Evolutionary conservation across 352 stramenopile species (phyloP).

Genomic region (Salisapilia sapeloensis): DNA sequence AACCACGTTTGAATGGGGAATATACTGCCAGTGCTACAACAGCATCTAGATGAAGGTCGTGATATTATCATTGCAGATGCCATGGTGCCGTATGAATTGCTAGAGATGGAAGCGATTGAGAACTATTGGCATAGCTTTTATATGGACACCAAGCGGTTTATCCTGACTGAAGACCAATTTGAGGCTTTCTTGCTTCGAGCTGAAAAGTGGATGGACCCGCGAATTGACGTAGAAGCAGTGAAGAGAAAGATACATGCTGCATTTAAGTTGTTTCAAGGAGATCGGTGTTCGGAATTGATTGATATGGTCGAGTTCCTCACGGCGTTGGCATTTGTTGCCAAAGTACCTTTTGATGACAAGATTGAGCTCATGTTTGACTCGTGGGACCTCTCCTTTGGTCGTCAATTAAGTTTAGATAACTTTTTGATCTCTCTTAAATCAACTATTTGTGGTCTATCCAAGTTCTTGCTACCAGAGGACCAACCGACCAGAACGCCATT

Average conservation of each 20-base stretch:
- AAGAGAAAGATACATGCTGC: not conserved
- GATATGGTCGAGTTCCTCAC: conserved; percentile 72
- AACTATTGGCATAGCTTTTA: conserved; percentile 75
- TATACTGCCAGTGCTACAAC: not conserved
- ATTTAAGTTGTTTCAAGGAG: not conserved
- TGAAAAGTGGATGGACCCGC: conserved; percentile 13
- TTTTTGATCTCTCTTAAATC: conserved; percentile 82
- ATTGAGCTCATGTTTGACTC: conserved; percentile 74
- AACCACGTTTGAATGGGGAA: not conserved
- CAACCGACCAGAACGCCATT: conserved; percentile 5
- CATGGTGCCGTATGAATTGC: conserved; percentile 59
- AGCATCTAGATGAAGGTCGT: not conserved
- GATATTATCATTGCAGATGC: conserved; percentile 17
- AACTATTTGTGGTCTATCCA: conserved; percentile 42
- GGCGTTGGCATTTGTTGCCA: conserved; percentile 44
- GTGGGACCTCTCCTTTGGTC: conserved; percentile 78
- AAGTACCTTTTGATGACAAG: conserved; percentile 47
- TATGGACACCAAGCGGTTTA: conserved; percentile 53
- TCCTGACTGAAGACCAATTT: conserved; percentile 36
- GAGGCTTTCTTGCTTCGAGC: conserved; percentile 42
- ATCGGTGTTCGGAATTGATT: conserved; percentile 10
- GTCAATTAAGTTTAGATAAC: conserved; percentile 58
- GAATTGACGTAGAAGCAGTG: conserved; percentile 15
- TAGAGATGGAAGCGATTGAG: conserved; percentile 52
- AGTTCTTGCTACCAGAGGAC: conserved; percentile 19